Conservation (phyloP, 441 rosid genomes). For the Oxalis stricta region DNA sequence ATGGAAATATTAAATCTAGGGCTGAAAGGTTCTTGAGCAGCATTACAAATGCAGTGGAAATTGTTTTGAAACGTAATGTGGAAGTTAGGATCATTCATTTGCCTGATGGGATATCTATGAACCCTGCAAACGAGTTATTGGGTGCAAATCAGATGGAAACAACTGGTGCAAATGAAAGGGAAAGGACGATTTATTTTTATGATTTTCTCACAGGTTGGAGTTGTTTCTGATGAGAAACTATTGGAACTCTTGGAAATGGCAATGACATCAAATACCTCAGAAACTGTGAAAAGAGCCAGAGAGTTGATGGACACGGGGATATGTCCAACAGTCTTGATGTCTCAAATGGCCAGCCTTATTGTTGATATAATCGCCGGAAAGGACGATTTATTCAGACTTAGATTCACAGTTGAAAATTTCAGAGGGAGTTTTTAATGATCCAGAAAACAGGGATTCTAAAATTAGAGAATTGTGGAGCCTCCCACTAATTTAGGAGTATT, state of each 20-base stretch:
- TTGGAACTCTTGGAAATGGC: slow-evolving; percentile 84
- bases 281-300: slow-evolving; percentile 77
- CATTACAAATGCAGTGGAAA: slow-evolving; percentile 83
- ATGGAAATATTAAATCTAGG: slow-evolving; percentile 58
- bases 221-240: slow-evolving; percentile 87
- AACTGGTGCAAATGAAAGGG: slow-evolving; percentile 18
- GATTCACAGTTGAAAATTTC: too few relatives aligned
- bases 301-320: slow-evolving; percentile 85
- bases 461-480: too few relatives aligned
- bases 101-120: slow-evolving; percentile 32
- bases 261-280: slow-evolving; percentile 78
- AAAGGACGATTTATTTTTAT: slow-evolving; percentile 19
- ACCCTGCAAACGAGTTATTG: slow-evolving; percentile 17
- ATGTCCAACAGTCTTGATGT: slow-evolving; percentile 80
- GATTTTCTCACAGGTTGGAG: slow-evolving; percentile 44
- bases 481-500: too few relatives aligned
- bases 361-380: slow-evolving; percentile 79
- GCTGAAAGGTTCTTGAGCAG: slow-evolving; percentile 93
- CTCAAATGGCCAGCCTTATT: slow-evolving; percentile 84
- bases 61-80: slow-evolving; percentile 59
- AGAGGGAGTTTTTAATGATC: too few relatives aligned
- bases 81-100: slow-evolving; percentile 72
- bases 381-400: too few relatives aligned
- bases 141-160: slow-evolving; percentile 18
- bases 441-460: too few relatives aligned